phyloP scores from a whole-genome alignment of 1,139 yeast species.

The Saccharomyces hybrid region DNA sequence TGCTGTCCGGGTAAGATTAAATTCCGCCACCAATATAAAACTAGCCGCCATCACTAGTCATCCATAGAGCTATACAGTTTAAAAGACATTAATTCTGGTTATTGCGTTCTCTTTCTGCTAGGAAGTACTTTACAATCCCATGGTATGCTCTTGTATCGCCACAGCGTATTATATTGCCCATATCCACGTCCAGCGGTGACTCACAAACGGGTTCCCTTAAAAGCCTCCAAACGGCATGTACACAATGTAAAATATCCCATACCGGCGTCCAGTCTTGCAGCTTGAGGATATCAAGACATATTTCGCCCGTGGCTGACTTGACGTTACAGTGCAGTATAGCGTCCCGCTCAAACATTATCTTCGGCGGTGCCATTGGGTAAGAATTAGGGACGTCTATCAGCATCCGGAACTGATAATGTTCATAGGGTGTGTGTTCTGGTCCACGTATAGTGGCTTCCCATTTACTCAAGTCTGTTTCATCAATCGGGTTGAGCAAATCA shows the following conservation, averaged over 20 bases:
- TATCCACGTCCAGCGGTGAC: conserved; percentile 77
- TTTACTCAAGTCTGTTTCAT: conserved; percentile 35
- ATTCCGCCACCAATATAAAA: too few relatives aligned
- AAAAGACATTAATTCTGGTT: neutral
- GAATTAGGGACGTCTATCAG: conserved; percentile 42
- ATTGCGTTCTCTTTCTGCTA: conserved; percentile 18
- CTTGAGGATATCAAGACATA: conserved; percentile 74
- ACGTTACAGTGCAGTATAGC: conserved; percentile 73
- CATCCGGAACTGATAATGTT: conserved; percentile 52
- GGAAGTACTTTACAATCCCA: conserved; percentile 55
- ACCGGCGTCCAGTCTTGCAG: conserved; percentile 74
- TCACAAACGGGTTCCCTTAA: conserved; percentile 76
- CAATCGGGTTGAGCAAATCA: conserved; percentile 38
- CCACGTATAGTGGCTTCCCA: conserved; percentile 62
- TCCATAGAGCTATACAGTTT: neutral
- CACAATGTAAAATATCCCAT: conserved; percentile 67
- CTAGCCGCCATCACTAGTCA: neutral
- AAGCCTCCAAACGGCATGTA: conserved; percentile 62
- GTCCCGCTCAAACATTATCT: conserved; percentile 40
- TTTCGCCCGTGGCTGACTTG: conserved; percentile 61
- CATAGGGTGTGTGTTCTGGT: conserved; percentile 47
- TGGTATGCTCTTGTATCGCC: conserved; percentile 52
- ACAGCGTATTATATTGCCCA: conserved; percentile 61
- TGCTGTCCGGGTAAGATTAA: neutral
- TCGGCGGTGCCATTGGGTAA: conserved; percentile 71